Evolutionary conservation across 1,284 basidiomycete genomes (phyloP), one percentile per base, ranked within the genome.

Genomic region (Austroboletus niveus): DNA sequence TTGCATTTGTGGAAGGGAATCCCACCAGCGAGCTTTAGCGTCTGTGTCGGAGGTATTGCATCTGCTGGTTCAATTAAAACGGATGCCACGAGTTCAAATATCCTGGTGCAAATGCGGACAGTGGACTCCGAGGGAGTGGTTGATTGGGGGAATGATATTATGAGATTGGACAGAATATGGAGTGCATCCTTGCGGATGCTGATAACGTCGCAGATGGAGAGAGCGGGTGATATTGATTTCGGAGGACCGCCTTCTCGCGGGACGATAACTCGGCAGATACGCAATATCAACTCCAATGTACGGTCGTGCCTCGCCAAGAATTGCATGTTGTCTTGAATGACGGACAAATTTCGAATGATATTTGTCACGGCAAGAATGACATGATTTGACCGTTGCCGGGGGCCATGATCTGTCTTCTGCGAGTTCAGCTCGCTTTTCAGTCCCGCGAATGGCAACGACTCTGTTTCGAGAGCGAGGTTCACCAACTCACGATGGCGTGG

Each of bases 261-360:
- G 35, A 66, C 55, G 47, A 70, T 67, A 15, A 84, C 67, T 32
- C 71, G 63, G 66, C 81, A 85, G n/a, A 93, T 58, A 8, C 86
- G 82, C 27, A 92, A 75, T 35, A 95, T 64, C 42, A 89, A 65
- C 56, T 84, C 79, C 40, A 94, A 69, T 14, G 91, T 68, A 43
- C 84, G 76, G 6, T 80, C 77, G 52, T 89, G 84, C 24, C 74
- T 76, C 4, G 85, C 82, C 66, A 97, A 76, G 62, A 81, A 84
- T 30, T 74, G 72, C 51, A 78, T 72, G 63, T 97, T 98, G 53
- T 94, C 89, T 5, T 75, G 73, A 55, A 88, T 75, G 49, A 83
- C 74, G 8, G 92, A 84, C 56, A 97, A 78, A 71, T 97, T 98
- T 45, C 93, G 89, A 47, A 98, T 73, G 59, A 98, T 85, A 64